phyloP scores from a whole-genome alignment of 179 eudicot genomes.

The Patellifolia procumbens region DNA sequence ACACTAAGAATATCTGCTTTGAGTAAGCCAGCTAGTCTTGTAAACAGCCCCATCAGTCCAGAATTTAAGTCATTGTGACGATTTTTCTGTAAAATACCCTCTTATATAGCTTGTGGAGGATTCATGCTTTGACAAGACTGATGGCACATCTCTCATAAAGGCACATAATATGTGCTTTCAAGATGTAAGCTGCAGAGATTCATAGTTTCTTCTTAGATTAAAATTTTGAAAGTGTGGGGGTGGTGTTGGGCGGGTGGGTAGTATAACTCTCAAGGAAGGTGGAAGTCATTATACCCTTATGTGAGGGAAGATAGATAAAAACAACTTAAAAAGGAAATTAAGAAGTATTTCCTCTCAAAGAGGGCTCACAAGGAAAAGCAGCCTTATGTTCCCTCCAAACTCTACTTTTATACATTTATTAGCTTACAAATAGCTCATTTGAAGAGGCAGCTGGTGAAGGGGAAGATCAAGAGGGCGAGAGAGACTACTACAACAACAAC shows the following conservation, averaged over 20 bases:
- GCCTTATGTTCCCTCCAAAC: not conserved
- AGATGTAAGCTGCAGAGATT: not conserved
- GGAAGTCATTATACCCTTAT: not conserved
- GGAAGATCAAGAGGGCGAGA: not conserved
- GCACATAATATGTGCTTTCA: not conserved
- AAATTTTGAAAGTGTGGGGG: not conserved
- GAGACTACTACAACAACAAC: too few species aligned
- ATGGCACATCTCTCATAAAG: not conserved
- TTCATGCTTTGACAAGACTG: not conserved
- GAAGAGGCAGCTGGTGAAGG: constrained; percentile 1
- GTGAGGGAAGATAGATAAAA: not conserved
- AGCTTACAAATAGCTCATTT: not conserved
- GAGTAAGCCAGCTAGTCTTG: not conserved
- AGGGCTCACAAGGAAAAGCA: not conserved
- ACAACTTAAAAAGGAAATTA: not conserved
- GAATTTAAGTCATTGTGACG: not conserved
- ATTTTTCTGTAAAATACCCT: not conserved
- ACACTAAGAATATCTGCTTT: not conserved
- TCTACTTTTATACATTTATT: not conserved
- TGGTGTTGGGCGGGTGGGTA: not conserved
- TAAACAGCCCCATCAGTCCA: not conserved
- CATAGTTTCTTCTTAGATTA: not conserved
- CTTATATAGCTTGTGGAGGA: not conserved
- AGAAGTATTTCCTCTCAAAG: not conserved
- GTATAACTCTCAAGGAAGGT: not conserved